Percentiles rank a stretch among this genome's conserved stretches.
Evolutionary conservation across 139 green algal genomes (phyloP).

Genomic region (Microglena sp.): DNA sequence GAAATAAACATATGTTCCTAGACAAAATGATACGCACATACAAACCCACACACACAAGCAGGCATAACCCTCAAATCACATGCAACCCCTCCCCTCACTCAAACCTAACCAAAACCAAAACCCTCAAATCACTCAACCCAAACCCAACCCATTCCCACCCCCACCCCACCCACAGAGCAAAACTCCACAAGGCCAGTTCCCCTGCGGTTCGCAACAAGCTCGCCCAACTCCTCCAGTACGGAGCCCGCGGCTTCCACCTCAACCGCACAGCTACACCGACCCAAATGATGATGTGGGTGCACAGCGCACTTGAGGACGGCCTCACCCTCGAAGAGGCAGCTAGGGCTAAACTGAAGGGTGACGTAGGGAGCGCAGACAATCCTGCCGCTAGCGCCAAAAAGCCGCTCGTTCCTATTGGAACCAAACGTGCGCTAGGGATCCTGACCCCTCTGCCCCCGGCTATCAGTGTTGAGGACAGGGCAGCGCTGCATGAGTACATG

Average conservation of each 20-base stretch:
- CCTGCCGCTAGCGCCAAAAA: neutral
- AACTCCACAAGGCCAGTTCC: slow-evolving; percentile 38
- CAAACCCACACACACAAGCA: no score
- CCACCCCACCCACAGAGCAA: neutral
- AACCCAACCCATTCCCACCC: neutral
- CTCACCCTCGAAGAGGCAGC: slow-evolving; percentile 30
- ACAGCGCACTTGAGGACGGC: slow-evolving; percentile 34
- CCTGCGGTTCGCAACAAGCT: slow-evolving; percentile 59
- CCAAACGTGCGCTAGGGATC: no score
- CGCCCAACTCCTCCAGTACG: slow-evolving; percentile 55
- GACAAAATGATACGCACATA: no score
- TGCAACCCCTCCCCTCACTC: neutral
- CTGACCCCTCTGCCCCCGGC: slow-evolving; percentile 5
- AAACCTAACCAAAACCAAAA: no score
- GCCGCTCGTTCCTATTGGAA: no score
- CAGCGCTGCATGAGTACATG: slow-evolving; percentile 60
- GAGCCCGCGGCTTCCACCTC: slow-evolving; percentile 46
- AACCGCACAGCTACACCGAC: slow-evolving; percentile 55
- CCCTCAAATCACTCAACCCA: no score
- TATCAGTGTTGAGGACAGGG: slow-evolving; percentile 10
- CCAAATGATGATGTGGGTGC: slow-evolving; percentile 53
- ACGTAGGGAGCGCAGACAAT: neutral
- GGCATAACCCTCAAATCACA: no score
- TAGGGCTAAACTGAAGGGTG: slow-evolving; percentile 24
- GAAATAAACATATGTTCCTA: no score